These are phyloP conservation scores for Alternaria hordeiaustralica DNA, from an alignment of 2,329 filamentous ascomycete species.

Conservation along the genomic window DNA sequence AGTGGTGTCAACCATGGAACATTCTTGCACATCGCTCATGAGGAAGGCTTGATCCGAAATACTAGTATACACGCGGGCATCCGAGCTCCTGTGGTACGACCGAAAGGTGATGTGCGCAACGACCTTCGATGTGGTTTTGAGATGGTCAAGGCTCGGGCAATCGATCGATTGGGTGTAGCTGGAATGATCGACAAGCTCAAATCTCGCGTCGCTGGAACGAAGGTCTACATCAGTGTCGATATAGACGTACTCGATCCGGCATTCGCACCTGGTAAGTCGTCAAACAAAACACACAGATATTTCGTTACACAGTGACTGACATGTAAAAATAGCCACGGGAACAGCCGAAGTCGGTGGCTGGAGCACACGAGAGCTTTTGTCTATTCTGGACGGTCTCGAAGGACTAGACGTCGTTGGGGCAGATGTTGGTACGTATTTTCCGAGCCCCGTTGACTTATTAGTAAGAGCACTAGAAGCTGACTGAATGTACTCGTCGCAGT, in stretches of 20 bases:
- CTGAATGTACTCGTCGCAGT: constrained; percentile 45
- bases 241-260: constrained; percentile 65
- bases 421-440: constrained; percentile 56
- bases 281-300: not conserved
- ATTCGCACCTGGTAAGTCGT: constrained; percentile 57
- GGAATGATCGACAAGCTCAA: constrained; percentile 59
- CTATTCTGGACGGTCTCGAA: constrained; percentile 64
- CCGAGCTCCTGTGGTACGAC: constrained; percentile 59
- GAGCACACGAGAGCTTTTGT: constrained; percentile 65
- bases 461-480: constrained; percentile 7
- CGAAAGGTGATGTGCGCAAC: constrained; percentile 61
- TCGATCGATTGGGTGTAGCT: constrained; percentile 57
- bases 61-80: constrained; percentile 69
- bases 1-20: constrained; percentile 66
- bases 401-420: constrained; percentile 65
- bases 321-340: constrained; percentile 55
- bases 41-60: constrained; percentile 66
- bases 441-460: not conserved
- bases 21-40: constrained; percentile 67
- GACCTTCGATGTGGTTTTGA: constrained; percentile 66
- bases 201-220: constrained; percentile 58
- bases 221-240: constrained; percentile 64
- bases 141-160: constrained; percentile 62
- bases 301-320: not conserved
- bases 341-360: constrained; percentile 68